Evolutionary conservation across 75 land plant species (phyloP).

Genomic region (Larix kaempferi): DNA sequence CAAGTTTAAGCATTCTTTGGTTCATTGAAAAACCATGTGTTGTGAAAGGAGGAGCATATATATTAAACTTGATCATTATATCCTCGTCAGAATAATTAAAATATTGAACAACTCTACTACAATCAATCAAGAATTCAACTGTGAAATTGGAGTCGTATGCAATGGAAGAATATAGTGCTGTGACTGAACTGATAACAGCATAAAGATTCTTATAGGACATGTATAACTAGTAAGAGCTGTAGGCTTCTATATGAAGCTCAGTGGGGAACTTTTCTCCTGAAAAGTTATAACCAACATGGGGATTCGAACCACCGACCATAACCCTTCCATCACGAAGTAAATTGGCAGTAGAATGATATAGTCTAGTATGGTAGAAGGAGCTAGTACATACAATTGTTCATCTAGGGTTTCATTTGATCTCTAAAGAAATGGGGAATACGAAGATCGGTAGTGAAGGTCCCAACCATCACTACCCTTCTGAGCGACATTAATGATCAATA

Average conservation of each 20-base stretch:
- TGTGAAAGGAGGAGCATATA: background rate
- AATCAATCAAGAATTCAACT: background rate
- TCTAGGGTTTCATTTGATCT: conserved; percentile 16
- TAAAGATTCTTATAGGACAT: conserved; percentile 5
- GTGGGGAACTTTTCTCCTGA: conserved; percentile 49
- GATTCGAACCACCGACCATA: conserved; percentile 65
- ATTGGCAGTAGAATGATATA: conserved; percentile 46
- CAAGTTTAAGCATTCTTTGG: too few species aligned
- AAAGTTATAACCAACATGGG: conserved; percentile 38
- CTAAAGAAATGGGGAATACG: conserved; percentile 42
- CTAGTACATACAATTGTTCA: conserved; percentile 42
- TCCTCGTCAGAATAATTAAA: too few species aligned
- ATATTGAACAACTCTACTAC: background rate
- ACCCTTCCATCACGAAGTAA: conserved; percentile 53
- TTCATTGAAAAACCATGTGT: background rate
- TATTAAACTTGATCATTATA: background rate
- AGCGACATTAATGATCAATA: conserved; percentile 72
- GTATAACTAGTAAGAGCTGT: conserved; percentile 27
- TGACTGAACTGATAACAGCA: background rate
- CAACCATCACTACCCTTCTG: conserved; percentile 59
- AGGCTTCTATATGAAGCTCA: conserved; percentile 47
- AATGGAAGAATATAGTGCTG: too few species aligned
- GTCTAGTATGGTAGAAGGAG: too few species aligned
- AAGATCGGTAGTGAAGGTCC: conserved; percentile 27
- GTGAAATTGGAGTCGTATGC: too few species aligned